A percentile compares a stretch with the other conserved stretches of the same genome.
Conservation (phyloP, 176 grass and related monocot genomes). For the Avena atlantica region DNA sequence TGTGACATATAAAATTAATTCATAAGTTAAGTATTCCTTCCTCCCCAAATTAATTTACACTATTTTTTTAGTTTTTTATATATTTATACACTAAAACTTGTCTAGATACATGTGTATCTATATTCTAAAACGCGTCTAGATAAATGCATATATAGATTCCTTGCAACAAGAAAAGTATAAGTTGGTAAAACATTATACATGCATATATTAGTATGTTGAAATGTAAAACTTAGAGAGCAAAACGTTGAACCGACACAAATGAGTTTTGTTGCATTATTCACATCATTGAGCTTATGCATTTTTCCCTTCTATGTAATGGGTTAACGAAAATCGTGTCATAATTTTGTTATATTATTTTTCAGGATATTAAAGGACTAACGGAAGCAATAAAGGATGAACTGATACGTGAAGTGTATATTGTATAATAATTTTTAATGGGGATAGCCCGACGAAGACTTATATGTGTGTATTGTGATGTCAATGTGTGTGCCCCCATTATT, state of each 20-base stretch:
- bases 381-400: slow-evolving; percentile 12
- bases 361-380: slow-evolving; percentile 1
- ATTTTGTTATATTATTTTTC: neutral
- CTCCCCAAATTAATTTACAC: too few species aligned
- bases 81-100: too few species aligned
- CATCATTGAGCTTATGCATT: neutral
- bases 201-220: neutral
- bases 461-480: neutral
- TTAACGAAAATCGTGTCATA: neutral
- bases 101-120: too few species aligned
- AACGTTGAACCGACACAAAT: neutral
- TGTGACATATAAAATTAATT: neutral
- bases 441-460: neutral
- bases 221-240: neutral
- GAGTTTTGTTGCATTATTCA: neutral
- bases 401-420: neutral
- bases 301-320: neutral
- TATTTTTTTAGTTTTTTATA: too few species aligned
- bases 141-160: too few species aligned
- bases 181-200: neutral
- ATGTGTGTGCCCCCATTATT: neutral
- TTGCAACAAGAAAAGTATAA: neutral
- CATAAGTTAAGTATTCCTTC: neutral
- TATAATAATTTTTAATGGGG: neutral
- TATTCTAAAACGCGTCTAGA: too few species aligned